These are phyloP conservation scores for Gossypium stocksii DNA, from an alignment of 345 rosid genomes.

Conservation along the genomic window DNA sequence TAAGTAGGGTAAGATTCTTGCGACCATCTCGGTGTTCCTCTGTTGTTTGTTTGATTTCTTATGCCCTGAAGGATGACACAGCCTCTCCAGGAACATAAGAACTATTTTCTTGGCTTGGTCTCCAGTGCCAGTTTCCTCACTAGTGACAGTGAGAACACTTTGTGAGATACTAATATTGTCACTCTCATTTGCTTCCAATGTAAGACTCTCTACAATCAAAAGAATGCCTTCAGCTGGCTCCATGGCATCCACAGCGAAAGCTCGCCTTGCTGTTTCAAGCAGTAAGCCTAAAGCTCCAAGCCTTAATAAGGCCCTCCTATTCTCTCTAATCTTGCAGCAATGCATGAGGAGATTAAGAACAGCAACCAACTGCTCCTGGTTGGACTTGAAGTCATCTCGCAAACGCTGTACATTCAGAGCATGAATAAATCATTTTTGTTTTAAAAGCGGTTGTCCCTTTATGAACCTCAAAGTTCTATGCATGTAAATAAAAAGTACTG, in stretches of 20 bases:
- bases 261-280: slow-evolving; percentile 97
- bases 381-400: slow-evolving; percentile 86
- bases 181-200: slow-evolving; percentile 93
- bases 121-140: slow-evolving; percentile 79
- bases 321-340: slow-evolving; percentile 95
- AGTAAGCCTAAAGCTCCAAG: slow-evolving; percentile 91
- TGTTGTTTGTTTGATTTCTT: slow-evolving; percentile 96
- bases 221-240: slow-evolving; percentile 99
- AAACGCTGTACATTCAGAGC: slow-evolving; percentile 49
- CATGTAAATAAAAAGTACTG: neutral
- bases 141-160: slow-evolving; percentile 71
- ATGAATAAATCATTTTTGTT: neutral
- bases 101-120: slow-evolving; percentile 98
- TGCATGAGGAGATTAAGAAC: slow-evolving; percentile 94
- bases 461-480: neutral
- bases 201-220: slow-evolving; percentile 90
- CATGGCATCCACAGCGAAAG: slow-evolving; percentile 97
- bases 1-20: slow-evolving; percentile 91
- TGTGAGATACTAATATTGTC: slow-evolving; percentile 72
- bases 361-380: slow-evolving; percentile 88
- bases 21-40: slow-evolving; percentile 99
- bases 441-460: neutral
- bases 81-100: slow-evolving; percentile 89
- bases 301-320: slow-evolving; percentile 74
- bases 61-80: slow-evolving; percentile 77